Base-by-base conservation (phyloP, 106 monocot species). In the Cymbidium sinense region DNA sequence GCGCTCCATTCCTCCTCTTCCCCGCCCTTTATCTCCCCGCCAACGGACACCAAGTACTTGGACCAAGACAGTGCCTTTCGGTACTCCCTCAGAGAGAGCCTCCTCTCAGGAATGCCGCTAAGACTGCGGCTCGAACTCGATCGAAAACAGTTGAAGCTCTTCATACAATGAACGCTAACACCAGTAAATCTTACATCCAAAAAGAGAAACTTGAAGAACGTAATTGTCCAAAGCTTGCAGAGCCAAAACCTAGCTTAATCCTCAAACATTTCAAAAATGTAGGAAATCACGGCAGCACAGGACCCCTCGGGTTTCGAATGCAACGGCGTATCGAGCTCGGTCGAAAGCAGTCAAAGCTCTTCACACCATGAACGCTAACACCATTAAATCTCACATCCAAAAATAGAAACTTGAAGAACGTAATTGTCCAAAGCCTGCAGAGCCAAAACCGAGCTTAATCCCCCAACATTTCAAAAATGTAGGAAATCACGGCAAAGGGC, bases 1-100 rank as follows among this genome's bases (percentile, higher is more conserved):
- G 91, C 94, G 70, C 98, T 94, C 98, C 98, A 99, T 69, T 90
- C 81, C 69, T 94, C 92, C 81, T 90, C 89, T n/a, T 78, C 80
- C 37, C 75, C 80, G 0, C 89, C 95, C 20, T 84, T 90, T 7
- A 92, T 99, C 78, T 76, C 90, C 50, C 79, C 94, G n/a, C 98
- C 94, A 1, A 78, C 81, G 1, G 98, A 92, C 11, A 92, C 91
- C 52, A 99, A 77, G 75, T 94, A 94, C 33, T 94, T 99, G 17
- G 98, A 99, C 98, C 94, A 94, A 21, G 98, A 99, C 19, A 90
- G 76, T 1, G 88, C 85, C 82, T 83, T 90, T 78, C 77, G 92
- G 79, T 92, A 99, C 75, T 94, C 98, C 1, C 88, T 82, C 0
- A 99, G 84, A 18, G 94, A 99, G 21, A 90, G 82, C 81, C 86